Percentiles rank a stretch among this genome's conserved stretches.
phyloP scores from a whole-genome alignment of 495 filamentous ascomycete species.

The Penicillium alfredii region DNA sequence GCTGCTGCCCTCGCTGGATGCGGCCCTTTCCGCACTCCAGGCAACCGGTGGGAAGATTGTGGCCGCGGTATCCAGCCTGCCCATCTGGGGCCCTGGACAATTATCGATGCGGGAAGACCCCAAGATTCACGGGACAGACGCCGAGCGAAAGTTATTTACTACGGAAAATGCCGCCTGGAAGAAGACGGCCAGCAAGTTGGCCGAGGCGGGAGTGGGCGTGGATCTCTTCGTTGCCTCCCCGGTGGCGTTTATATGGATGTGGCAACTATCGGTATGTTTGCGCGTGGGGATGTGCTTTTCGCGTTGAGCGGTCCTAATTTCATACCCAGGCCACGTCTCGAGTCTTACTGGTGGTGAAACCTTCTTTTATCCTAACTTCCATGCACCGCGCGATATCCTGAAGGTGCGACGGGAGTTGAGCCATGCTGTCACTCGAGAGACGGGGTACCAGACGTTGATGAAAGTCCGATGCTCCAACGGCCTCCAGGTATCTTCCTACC shows the following conservation, averaged over 20 bases:
- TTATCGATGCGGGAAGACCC: constrained; percentile 81
- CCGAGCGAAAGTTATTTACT: constrained; percentile 84
- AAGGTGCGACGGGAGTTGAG: constrained; percentile 82
- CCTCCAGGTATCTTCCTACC: constrained; percentile 86
- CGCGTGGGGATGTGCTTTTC: neutral
- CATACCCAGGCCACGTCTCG: constrained; percentile 32
- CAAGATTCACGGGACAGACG: constrained; percentile 79
- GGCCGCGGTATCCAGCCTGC: constrained; percentile 74
- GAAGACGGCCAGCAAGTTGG: constrained; percentile 80
- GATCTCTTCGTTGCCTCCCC: constrained; percentile 94
- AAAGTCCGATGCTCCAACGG: constrained; percentile 98
- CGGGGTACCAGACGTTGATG: constrained; percentile 94
- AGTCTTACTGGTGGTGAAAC: constrained; percentile 78
- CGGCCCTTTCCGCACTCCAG: constrained; percentile 73
- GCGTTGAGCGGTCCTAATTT: constrained; percentile 11
- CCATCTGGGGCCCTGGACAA: constrained; percentile 83
- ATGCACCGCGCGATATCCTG: constrained; percentile 72
- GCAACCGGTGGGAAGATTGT: constrained; percentile 89
- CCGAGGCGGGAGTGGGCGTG: constrained; percentile 77
- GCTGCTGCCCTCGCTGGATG: constrained; percentile 74
- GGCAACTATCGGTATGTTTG: constrained; percentile 81
- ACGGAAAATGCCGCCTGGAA: constrained; percentile 83
- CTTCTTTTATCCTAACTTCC: constrained; percentile 95
- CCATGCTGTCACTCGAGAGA: constrained; percentile 85
- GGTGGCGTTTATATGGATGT: constrained; percentile 88